Base-by-base conservation (phyloP, 2,329 filamentous ascomycete genomes). In the Cladosporium sp. region DNA sequence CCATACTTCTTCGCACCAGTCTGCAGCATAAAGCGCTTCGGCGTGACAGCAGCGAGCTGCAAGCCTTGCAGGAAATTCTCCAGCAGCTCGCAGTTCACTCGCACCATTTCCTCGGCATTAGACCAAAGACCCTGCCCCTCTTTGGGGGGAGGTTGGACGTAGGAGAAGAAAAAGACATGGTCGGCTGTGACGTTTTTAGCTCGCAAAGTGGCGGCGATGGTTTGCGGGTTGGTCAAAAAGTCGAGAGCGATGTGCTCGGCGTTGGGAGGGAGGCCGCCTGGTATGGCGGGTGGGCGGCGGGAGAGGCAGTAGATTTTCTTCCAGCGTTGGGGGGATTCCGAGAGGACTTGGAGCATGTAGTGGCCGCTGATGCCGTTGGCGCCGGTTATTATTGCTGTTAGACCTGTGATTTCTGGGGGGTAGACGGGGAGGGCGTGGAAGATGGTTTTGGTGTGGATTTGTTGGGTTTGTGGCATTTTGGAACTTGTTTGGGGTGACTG, bases 151-250 rank as follows among this genome's bases (percentile, higher is more conserved):
- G 71, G 70, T 53, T 79, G 77, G n/a, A 78, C 66, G 63, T 79
- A 79, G 1, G 74, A 74, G 52, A 73, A 78, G 65, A 78, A 80
- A 62, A 78, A 79, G 16, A 77, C 64, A 55, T 78, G 71, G 53
- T 73, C 72, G 3, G 62, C 54, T 29, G 59, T 60, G 2, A 71
- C 65, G 0, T 60, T 56, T 13, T 64, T 63, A 19, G 64, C 56
- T 50, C 65, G 64, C 42, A 72, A 50, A 0, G 63, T 58, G 3
- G 53, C 30, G 0, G 69, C 68, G 25, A 72, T 72, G 16, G 67
- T 62, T n/a, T 64, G 57, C 9, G 66, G 63, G 4, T 62, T 53
- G 16, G 64, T 61, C 22, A 72, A 46, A 45, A 73, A 72, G 53
- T 74, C 65, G 13, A 62, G 53, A 12, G 55, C 53, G 62, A 71